Evolutionary conservation across 441 rosid species (phyloP).

Genomic region (Kokia cookei): DNA sequence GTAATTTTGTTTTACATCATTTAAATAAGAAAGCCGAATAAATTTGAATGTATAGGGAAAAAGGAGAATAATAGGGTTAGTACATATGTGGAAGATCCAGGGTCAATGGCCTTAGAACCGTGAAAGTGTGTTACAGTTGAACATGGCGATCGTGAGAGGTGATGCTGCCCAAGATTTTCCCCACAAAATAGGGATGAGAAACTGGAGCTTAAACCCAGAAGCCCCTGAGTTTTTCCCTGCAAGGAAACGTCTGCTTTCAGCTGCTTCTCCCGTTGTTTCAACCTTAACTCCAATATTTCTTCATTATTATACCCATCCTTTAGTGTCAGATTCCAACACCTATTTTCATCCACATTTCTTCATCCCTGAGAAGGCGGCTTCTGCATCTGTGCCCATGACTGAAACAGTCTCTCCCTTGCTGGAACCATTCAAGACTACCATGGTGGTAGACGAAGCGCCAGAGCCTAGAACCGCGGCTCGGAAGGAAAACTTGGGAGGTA

Average conservation of each 20-base stretch:
- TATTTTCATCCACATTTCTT: not conserved
- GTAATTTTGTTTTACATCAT: too few species aligned
- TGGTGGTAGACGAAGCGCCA: not conserved
- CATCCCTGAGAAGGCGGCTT: not conserved
- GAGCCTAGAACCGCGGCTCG: not conserved
- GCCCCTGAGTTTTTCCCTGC: slow-evolving; percentile 23
- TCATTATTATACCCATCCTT: not conserved
- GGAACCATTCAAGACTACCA: not conserved
- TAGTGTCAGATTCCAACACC: not conserved
- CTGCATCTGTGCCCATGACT: not conserved
- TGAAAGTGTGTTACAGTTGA: not conserved
- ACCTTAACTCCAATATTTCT: not conserved
- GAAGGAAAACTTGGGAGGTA: not conserved
- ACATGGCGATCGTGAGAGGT: not conserved
- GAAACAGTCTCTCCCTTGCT: not conserved
- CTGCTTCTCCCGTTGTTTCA: not conserved
- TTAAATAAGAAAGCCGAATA: too few species aligned
- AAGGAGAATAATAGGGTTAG: too few species aligned
- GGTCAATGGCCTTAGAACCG: too few species aligned
- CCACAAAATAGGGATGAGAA: not conserved
- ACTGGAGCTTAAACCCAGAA: slow-evolving; percentile 10
- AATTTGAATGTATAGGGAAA: too few species aligned
- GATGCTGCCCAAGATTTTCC: not conserved
- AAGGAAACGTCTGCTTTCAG: not conserved
- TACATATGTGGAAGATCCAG: not conserved